phyloP scores from a whole-genome alignment of 768 basidiomycete species.

The Suillus luteus region DNA sequence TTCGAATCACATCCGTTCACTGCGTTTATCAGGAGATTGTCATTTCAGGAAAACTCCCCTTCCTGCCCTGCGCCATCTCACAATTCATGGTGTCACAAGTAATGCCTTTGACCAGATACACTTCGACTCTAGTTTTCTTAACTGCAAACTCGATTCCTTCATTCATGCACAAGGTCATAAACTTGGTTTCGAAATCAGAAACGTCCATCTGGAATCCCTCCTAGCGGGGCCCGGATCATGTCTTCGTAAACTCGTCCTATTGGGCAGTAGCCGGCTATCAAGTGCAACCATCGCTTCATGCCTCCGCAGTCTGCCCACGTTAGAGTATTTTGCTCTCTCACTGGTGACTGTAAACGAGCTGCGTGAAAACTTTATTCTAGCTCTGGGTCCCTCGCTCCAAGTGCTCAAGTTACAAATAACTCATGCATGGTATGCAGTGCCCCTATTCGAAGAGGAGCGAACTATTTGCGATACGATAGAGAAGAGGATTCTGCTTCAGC shows the following conservation, averaged over 20 bases:
- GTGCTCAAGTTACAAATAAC: conserved; percentile 40
- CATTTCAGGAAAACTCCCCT: conserved; percentile 20
- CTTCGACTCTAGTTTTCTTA: conserved; percentile 30
- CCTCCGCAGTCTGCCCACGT: conserved; percentile 26
- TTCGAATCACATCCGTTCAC: conserved; percentile 24
- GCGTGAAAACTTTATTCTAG: conserved; percentile 32
- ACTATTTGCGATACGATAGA: conserved; percentile 34
- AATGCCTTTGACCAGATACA: conserved; percentile 37
- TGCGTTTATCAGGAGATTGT: conserved; percentile 41
- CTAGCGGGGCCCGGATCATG: conserved; percentile 17
- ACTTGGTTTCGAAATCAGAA: conserved; percentile 40
- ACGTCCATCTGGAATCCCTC: conserved; percentile 36
- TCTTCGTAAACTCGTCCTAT: conserved; percentile 38
- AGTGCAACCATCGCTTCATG: conserved; percentile 32
- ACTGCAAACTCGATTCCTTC: conserved; percentile 37
- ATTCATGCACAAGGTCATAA: conserved; percentile 35
- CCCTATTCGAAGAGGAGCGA: conserved; percentile 35
- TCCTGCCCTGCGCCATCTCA: conserved; percentile 23
- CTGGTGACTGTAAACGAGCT: conserved; percentile 39
- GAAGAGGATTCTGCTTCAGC: conserved; percentile 18
- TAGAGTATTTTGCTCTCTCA: conserved; percentile 40
- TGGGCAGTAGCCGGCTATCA: conserved; percentile 37
- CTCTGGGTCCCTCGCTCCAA: conserved; percentile 30
- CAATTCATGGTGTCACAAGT: conserved; percentile 35
- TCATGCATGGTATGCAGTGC: conserved; percentile 35